phyloP scores from a whole-genome alignment of 441 rosid genomes.

The Mallotus japonicus region DNA sequence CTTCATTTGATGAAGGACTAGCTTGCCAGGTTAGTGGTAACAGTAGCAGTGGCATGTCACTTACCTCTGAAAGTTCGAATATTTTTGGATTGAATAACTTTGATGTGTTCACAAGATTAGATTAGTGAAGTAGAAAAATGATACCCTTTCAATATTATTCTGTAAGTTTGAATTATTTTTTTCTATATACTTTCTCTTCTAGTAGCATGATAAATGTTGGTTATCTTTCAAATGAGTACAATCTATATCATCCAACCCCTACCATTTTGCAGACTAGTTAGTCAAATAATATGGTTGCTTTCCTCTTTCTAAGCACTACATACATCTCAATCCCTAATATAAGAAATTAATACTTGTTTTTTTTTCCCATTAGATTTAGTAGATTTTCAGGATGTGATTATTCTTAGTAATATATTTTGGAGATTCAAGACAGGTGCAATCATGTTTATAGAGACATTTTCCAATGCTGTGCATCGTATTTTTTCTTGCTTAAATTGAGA shows the following conservation, averaged over 20 bases:
- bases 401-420: not conserved
- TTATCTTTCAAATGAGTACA: not conserved
- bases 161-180: not conserved
- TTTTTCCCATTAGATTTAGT: not conserved
- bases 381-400: not conserved
- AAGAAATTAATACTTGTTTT: not conserved
- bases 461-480: not conserved
- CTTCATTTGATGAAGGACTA: constrained; percentile 45
- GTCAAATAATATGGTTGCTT: not conserved
- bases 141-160: not conserved
- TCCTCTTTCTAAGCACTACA: not conserved
- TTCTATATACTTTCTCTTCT: not conserved
- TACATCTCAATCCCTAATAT: not conserved
- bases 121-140: constrained; percentile 23
- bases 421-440: not conserved
- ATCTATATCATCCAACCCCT: not conserved
- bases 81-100: no score
- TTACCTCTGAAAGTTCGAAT: constrained; percentile 40
- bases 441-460: not conserved
- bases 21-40: no score
- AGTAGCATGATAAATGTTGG: not conserved
- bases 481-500: not conserved
- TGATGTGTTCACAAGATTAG: constrained; percentile 86
- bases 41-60: constrained; percentile 44
- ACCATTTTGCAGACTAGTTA: constrained; percentile 1